Evolutionary conservation across 108 stramenopile species (phyloP).

Genomic region (Pseudonitzschia multiseries): DNA sequence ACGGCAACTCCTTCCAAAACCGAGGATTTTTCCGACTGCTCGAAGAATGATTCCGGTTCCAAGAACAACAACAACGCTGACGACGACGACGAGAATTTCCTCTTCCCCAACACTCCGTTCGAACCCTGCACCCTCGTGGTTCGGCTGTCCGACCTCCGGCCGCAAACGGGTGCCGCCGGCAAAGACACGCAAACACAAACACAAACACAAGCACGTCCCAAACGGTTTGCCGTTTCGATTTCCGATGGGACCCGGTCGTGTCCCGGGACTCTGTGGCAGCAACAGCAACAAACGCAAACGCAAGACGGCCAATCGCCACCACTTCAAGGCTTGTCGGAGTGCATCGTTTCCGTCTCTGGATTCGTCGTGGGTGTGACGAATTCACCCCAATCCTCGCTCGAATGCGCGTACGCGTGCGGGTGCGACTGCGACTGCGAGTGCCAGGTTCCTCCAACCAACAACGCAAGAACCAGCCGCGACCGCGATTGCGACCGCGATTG

Average conservation of each 20-base stretch:
- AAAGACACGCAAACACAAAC: background rate
- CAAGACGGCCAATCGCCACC: background rate
- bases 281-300: too few species aligned
- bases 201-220: background rate
- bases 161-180: background rate
- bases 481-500: background rate
- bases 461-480: background rate
- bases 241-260: constrained; percentile 2
- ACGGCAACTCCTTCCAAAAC: background rate
- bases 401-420: background rate
- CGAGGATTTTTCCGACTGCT: background rate
- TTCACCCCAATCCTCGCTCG: background rate
- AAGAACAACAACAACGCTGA: too few species aligned
- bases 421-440: background rate
- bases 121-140: background rate
- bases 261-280: background rate
- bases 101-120: too few species aligned
- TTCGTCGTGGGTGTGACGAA: background rate
- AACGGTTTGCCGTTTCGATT: background rate
- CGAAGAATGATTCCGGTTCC: background rate
- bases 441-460: background rate
- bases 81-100: background rate
- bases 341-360: constrained; percentile 7
- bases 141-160: background rate
- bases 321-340: constrained; percentile 4